These are phyloP conservation scores for Epichloe sp. DNA, from an alignment of 2,329 filamentous ascomycete genomes.

Conservation along the genomic window DNA sequence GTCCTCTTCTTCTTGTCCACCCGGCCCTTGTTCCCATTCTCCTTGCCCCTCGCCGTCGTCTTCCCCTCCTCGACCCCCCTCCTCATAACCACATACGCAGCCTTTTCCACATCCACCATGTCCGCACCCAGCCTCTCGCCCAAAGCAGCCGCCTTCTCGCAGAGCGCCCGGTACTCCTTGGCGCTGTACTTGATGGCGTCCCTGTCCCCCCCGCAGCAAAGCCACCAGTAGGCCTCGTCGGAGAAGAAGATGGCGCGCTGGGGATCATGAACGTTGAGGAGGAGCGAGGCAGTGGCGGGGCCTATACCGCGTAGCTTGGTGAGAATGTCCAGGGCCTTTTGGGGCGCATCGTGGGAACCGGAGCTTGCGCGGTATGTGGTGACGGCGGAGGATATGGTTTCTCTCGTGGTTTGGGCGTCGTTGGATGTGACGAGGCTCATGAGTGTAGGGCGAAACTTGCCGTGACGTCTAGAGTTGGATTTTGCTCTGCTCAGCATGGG, in stretches of 20 bases:
- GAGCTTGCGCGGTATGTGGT: slow-evolving; percentile 26
- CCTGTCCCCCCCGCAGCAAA: slow-evolving; percentile 37
- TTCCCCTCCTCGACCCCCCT: neutral
- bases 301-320: slow-evolving; percentile 59
- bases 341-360: slow-evolving; percentile 24
- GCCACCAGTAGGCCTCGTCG: slow-evolving; percentile 67
- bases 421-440: slow-evolving; percentile 52
- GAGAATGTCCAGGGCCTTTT: slow-evolving; percentile 38
- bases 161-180: slow-evolving; percentile 53
- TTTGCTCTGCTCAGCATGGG: neutral
- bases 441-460: slow-evolving; percentile 47
- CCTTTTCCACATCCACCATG: slow-evolving; percentile 54
- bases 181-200: slow-evolving; percentile 52
- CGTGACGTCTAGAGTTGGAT: slow-evolving; percentile 35
- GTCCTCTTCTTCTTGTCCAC: neutral
- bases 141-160: slow-evolving; percentile 28
- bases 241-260: slow-evolving; percentile 58
- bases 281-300: slow-evolving; percentile 64
- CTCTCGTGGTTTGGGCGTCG: slow-evolving; percentile 28
- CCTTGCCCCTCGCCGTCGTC: neutral
- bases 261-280: slow-evolving; percentile 53
- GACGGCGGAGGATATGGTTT: slow-evolving; percentile 40
- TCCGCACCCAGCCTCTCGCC: slow-evolving; percentile 35
- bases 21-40: neutral
- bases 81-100: slow-evolving; percentile 55